phyloP scores from a whole-genome alignment of 352 stramenopile species.

The Phytophthora sojae region DNA sequence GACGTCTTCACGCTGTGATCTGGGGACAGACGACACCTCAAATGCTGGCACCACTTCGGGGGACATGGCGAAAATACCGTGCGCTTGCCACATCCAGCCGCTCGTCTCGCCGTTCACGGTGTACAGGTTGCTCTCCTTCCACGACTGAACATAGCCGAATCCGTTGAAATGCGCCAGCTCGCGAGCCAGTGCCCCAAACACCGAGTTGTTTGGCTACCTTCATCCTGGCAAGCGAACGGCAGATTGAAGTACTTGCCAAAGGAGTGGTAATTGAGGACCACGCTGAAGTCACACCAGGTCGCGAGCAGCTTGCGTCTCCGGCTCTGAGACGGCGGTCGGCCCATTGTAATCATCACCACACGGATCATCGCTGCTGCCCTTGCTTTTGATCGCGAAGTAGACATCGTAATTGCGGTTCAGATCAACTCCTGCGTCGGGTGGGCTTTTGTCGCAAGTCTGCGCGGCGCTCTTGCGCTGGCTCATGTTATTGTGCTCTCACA shows the following conservation, averaged over 20 bases:
- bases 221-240: conserved; percentile 80
- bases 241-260: conserved; percentile 88
- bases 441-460: conserved; percentile 38
- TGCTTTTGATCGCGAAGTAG: conserved; percentile 68
- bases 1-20: conserved; percentile 60
- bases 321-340: conserved; percentile 75
- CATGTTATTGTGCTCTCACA: conserved; percentile 54
- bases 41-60: conserved; percentile 82
- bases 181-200: conserved; percentile 61
- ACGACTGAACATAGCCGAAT: conserved; percentile 80
- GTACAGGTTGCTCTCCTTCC: conserved; percentile 88
- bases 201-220: conserved; percentile 45
- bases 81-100: conserved; percentile 86
- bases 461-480: conserved; percentile 81
- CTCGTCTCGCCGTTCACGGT: conserved; percentile 89
- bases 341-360: conserved; percentile 85
- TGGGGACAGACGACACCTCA: conserved; percentile 34
- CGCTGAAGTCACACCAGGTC: conserved; percentile 68
- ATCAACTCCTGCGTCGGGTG: conserved; percentile 67
- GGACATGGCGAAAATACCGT: conserved; percentile 88
- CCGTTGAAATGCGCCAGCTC: conserved; percentile 83
- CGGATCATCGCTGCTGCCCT: conserved; percentile 69
- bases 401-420: conserved; percentile 89
- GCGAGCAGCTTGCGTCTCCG: conserved; percentile 80
- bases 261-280: conserved; percentile 86